Evolutionary conservation across 345 rosid genomes (phyloP), one percentile per base, ranked within the genome.

Genomic region (Passiflora organensis): DNA sequence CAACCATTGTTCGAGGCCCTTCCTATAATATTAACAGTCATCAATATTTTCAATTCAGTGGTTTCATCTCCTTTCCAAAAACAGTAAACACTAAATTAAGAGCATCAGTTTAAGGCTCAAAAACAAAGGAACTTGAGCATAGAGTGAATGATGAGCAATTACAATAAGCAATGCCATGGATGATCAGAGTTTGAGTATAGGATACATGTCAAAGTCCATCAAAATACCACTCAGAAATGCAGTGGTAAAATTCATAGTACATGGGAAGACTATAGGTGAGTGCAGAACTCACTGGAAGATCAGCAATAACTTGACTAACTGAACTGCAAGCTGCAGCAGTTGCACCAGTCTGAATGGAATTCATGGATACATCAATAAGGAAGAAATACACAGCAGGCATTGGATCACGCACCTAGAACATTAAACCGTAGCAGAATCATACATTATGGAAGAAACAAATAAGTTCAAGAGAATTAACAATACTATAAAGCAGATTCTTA

Each of bases 301-400:
- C 95, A 60, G 78, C 68, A 69, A 93, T 79, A 55, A 93, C 95
- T 89, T 93, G 95, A 76, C 60, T 84, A 65, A 93, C 83, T 22
- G 95, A 94, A 72, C 89, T 80, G 77, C 99, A 93, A 60, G 99
- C 94, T 50, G 96, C 95, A 62, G 99, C 97, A 64, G 97, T 84
- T 54, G 97, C 96, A 70, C 97, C 95, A 36, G 90, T 93, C 73
- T 84, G 96, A 62, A 93, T 55, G 11, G 95, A 95, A 82, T 86
- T 84, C 91, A 86, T 77, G 39, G 97, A 89, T 56, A 93, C 99
- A 76, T 93, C 99, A 72, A 93, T 71, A 43, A 86, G 91, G 74
- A 89, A 89, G 82, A 93, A 89, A 68, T 80, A 89, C 23, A 93
- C 89, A 12, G 94, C 91, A 15, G 95, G 96, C 99, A 93, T 93